phyloP scores from a whole-genome alignment of 345 rosid genomes.

The Ceriops zippeliana region DNA sequence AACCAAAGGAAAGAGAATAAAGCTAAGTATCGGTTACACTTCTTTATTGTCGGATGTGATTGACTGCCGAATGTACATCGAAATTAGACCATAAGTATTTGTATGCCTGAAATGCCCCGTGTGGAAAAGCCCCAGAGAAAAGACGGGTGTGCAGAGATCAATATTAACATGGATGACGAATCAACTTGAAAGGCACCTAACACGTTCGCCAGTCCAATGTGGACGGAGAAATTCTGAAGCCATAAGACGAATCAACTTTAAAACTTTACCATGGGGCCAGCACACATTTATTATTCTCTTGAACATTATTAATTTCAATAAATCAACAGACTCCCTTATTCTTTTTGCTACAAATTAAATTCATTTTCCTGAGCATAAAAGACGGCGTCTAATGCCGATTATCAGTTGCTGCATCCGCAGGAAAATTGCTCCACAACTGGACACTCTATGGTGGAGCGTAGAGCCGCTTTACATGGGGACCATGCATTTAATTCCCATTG shows the following conservation, averaged over 20 bases:
- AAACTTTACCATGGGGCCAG: not conserved
- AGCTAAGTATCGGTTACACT: too few species aligned
- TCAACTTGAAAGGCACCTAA: not conserved
- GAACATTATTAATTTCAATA: not conserved
- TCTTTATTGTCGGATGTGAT: not conserved
- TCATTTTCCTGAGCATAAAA: not conserved
- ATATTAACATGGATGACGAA: not conserved
- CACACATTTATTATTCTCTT: not conserved
- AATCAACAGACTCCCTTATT: too few species aligned
- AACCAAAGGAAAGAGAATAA: too few species aligned
- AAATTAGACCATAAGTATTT: not conserved
- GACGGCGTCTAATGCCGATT: not conserved
- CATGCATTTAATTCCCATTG: not conserved
- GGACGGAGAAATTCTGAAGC: not conserved
- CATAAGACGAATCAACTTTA: not conserved
- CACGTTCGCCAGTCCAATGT: not conserved
- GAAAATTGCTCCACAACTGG: not conserved
- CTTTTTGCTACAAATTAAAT: not conserved
- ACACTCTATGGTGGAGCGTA: not conserved
- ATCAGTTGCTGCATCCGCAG: constrained; percentile 5
- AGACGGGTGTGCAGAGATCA: not conserved
- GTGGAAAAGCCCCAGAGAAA: too few species aligned
- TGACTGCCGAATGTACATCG: too few species aligned
- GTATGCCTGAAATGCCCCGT: not conserved
- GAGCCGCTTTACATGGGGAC: not conserved